Base-by-base conservation (phyloP, 2,329 filamentous ascomycete genomes). In the Cytospora leucostoma region DNA sequence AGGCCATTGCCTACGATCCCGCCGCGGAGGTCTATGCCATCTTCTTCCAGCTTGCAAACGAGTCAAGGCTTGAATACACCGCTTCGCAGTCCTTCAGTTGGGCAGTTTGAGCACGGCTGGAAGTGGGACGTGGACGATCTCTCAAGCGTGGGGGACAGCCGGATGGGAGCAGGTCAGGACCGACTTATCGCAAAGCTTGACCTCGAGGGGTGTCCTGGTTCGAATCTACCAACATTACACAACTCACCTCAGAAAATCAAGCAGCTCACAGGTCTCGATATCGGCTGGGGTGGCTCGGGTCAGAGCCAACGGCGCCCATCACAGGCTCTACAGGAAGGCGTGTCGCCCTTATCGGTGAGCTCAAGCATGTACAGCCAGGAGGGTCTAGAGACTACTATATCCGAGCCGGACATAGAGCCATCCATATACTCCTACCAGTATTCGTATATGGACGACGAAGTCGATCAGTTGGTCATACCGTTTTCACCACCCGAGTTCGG, bases 261-360 rank as follows among this genome's bases (percentile, higher is more conserved):
- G 38, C 76, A 79, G 67, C 72, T 81, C 15, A 80, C 72, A 6
- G 79, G 78, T 1, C 70, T 76, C 34, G 75, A 78, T 49, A 52
- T 79, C n/a, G 71, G 59, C 19, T 60, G 61, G 10, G 66, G 64
- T 40, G 64, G 60, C 33, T 40, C 62, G 21, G 64, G 63, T 33
- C 21, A 56, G 59, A 53, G n/a, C 59, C 47, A 59, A 37, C 49
- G n/a, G n/a, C 44, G 33, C 50, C 15, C 55, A 37, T 53, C 35
- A 21, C 53, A 35, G 21, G 50, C 44, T 12, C 15, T 61, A 17
- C 37, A 51, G 8, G 53, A 63, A 3, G 68, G 67, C 1, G 58
- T 65, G 2, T 69, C 69, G 1, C 66, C 69, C 3, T 27, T 68
- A 19, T 70, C 66, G 33, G 58, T 65, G 34, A 56, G 50, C 38